Base-by-base conservation (phyloP, 1,284 basidiomycete genomes). In the Sanghuangporus sanghuang region DNA sequence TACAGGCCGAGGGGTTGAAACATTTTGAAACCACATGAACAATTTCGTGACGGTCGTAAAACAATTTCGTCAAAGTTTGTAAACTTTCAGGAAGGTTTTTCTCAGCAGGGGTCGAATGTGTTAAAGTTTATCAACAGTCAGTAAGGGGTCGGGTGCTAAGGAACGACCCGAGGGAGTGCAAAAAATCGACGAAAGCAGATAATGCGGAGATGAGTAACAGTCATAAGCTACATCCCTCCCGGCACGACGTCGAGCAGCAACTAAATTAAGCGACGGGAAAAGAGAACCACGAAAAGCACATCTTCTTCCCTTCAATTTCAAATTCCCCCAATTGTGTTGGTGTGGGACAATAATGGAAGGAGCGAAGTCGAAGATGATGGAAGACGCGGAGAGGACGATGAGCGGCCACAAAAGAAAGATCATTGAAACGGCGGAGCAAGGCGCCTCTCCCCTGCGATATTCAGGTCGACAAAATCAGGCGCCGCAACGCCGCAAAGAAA, bases 331-430 rank as follows among this genome's bases (percentile, higher is more conserved):
- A 39, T 16, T 21, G 27, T 38, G 53, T 23, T 23, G 53, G 35
- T 14, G 50, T 54, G 35, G 18, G 53, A 38, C 36, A 2, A 54
- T 59, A 63, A 59, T 64, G 62, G 58, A 64, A 64, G 57, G 57
- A 38, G 23, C 52, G 62, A 56, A 60, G 48, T 27, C 36, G 52
- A 54, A 54, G 32, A 54, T 38, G 53, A 54, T 54, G 32, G 36
- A 54, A 54, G 53, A 54, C 36, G 32, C 32, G 32, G 53, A 38
- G 53, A 54, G 53, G 12, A 54, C 27, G 32, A 53, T 27, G 39
- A 7, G 54, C 39, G 46, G 36, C 49, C 59, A 40, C 49, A 53
- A 56, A 48, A 14, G 32, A 9, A 36, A 32, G 16, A 21, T 9
- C 21, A 46, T 46, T 42, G 16, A 46, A 46, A 46, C 32, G 53